Percentiles rank a stretch among this genome's conserved stretches.
Evolutionary conservation across 2,329 filamentous ascomycete species (phyloP).

Genomic region (Colletotrichum sp.): DNA sequence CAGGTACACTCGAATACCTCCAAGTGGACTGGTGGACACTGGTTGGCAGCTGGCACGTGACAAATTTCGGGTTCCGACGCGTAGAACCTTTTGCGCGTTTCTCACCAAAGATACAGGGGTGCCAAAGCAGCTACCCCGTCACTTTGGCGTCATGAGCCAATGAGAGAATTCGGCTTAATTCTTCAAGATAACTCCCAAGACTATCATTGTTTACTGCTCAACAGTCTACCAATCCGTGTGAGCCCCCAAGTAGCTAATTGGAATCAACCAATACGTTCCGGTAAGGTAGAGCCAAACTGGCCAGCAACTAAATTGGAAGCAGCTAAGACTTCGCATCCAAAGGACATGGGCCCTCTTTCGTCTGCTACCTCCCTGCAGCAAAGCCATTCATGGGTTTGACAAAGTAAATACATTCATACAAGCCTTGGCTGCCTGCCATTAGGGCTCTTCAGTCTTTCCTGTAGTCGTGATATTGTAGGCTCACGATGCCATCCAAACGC

Average conservation of each 20-base stretch:
- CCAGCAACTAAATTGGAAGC: not conserved
- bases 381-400: not conserved
- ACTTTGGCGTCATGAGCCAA: not conserved
- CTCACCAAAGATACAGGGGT: not conserved
- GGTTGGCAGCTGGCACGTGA: not conserved
- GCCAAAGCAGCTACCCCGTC: not conserved
- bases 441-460: not conserved
- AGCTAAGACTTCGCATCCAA: not conserved
- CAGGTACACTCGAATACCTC: not conserved
- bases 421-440: not conserved
- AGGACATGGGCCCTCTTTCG: not conserved
- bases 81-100: slow-evolving; percentile 5
- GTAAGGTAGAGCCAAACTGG: not conserved
- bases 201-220: not conserved
- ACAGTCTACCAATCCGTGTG: not conserved
- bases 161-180: not conserved
- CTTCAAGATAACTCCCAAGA: not conserved
- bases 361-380: not conserved
- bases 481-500: slow-evolving; percentile 14
- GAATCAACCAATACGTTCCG: not conserved
- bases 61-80: not conserved
- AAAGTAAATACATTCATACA: slow-evolving; percentile 5
- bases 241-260: not conserved
- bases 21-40: not conserved
- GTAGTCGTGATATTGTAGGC: not conserved